Evolutionary conservation across 495 filamentous ascomycete genomes (phyloP), one percentile per base, ranked within the genome.

Genomic region (Aspergillus coremiiformis): DNA sequence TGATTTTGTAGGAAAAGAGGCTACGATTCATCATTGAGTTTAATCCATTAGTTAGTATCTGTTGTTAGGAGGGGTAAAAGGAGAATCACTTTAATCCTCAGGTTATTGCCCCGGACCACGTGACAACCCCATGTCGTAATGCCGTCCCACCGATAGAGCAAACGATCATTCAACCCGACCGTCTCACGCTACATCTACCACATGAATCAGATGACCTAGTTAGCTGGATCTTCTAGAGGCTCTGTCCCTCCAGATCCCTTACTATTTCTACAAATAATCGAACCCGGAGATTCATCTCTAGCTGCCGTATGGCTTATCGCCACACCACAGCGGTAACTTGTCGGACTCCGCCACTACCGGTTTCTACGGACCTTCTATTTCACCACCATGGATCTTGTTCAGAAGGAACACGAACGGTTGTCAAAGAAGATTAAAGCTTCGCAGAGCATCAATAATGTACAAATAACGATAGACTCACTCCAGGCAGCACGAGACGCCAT

Each of bases 401-500:
- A 89, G 59, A 79, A 81, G 55, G 89, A 92, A 55, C 78, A 90
- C 50, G 79, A 83, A 41, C 76, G 81, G 59, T 76, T 94, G n/a
- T 74, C 71, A 52, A 83, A 78, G 64, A 80, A 77, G 57, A 73
- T 79, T n/a, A 89, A 86, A 59, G 80, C 90, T 14, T 78, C 78
- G 1, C 78, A 86, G 53, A 66, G 81, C 19, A 78, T 91, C 17
- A 71, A 81, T 24, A 83, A 90, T 78, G 84, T 95, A 3, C 88
- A 96, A 63, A 76, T 77, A 29, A 84, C 86, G 48, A 87, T 98
- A 45, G 81, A 89, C 50, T 70, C 85, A 43, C 78, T 98, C 22
- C 78, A 81, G 57, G 75, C 72, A 11, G 87, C 90, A 15, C 78
- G 88, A 39, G 80, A 90, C 41, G 63, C 76, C 39, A 85, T 91